These are phyloP conservation scores for Crotalaria pallida DNA, from an alignment of 306 rosid genomes.

Conservation along the genomic window DNA sequence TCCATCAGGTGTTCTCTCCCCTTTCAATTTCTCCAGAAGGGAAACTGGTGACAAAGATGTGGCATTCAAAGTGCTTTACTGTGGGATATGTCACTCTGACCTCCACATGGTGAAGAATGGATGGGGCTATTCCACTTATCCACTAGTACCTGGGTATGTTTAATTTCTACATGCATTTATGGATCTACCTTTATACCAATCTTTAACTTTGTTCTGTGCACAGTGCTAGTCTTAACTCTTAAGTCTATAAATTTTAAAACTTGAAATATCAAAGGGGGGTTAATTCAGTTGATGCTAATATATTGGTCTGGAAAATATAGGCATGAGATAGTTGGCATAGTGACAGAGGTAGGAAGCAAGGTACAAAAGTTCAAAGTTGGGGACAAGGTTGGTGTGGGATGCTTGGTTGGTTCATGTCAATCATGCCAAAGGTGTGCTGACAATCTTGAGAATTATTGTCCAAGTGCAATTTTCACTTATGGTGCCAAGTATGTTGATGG, in stretches of 20 bases:
- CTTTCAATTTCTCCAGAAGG: conserved; percentile 29
- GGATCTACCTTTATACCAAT: too few relatives aligned
- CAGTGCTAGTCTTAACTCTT: too few relatives aligned
- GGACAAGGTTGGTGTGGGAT: conserved; percentile 38
- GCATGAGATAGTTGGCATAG: conserved; percentile 37
- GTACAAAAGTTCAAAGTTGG: conserved; percentile 32
- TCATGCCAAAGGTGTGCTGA: conserved; percentile 21
- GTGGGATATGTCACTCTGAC: conserved; percentile 37
- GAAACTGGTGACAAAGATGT: conserved; percentile 18
- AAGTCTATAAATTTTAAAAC: not conserved
- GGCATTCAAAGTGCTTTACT: conserved; percentile 22
- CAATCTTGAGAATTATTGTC: conserved; percentile 32
- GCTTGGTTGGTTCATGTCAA: conserved; percentile 24
- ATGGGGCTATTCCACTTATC: conserved; percentile 6
- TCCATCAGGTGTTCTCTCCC: conserved; percentile 22
- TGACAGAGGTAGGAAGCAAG: conserved; percentile 41
- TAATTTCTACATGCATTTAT: too few relatives aligned
- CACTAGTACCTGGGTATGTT: conserved; percentile 31
- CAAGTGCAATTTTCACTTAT: conserved; percentile 7
- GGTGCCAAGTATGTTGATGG: conserved; percentile 11
- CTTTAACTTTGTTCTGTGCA: too few relatives aligned
- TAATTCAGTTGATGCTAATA: not conserved
- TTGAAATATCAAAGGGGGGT: not conserved
- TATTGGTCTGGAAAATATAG: not conserved
- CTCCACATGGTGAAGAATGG: conserved; percentile 23